phyloP scores from a whole-genome alignment of 176 grass and related monocot species.

The Poa annua region DNA sequence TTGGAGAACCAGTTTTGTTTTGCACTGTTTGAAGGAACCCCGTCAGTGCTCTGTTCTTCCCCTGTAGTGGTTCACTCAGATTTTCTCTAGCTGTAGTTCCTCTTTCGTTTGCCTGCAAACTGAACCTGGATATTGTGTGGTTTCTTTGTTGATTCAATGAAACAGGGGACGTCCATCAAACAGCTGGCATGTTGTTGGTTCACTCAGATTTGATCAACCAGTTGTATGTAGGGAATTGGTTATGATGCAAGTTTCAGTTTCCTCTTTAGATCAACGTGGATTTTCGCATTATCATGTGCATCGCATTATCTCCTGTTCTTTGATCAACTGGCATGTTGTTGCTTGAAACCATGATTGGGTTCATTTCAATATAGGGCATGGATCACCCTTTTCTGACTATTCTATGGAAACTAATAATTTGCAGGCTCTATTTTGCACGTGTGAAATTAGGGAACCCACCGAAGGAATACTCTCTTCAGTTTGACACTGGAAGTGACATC shows the following conservation, averaged over 20 bases:
- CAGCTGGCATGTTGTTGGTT: no score
- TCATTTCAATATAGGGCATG: neutral
- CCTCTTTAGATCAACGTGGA: neutral
- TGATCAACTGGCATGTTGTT: neutral
- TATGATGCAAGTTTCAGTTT: constrained; percentile 10
- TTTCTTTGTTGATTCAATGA: no score
- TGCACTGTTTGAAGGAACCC: no score
- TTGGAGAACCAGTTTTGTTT: no score
- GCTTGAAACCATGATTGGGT: neutral
- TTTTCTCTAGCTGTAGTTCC: no score
- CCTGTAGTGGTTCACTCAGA: no score
- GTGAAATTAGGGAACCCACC: constrained; percentile 86
- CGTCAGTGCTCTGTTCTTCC: no score
- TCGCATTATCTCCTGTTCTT: neutral
- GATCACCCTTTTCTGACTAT: neutral
- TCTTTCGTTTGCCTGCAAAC: no score
- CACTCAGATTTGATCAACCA: neutral
- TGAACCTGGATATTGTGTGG: no score
- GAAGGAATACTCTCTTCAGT: constrained; percentile 85
- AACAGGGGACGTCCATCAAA: no score
- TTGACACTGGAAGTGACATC: constrained; percentile 93
- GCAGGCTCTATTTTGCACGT: constrained; percentile 78
- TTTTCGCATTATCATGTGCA: constrained; percentile 14
- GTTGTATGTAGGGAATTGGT: neutral
- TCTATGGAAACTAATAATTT: constrained; percentile 40